Percentiles rank a stretch among this genome's conserved stretches.
Conservation (phyloP, 768 basidiomycete genomes). For the Termitomyces sp. region DNA sequence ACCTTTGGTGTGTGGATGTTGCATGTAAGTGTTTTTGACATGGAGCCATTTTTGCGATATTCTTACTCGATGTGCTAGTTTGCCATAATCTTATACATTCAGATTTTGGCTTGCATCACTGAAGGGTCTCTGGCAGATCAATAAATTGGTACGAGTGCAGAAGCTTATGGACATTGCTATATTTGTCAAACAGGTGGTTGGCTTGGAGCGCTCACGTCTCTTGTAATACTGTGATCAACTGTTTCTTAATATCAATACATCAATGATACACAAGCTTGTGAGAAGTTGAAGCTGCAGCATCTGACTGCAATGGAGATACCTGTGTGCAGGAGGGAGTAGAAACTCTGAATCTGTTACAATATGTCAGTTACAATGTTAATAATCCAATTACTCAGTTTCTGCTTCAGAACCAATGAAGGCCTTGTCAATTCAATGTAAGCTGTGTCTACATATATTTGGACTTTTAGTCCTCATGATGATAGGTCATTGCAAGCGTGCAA, state of each 20-base stretch:
- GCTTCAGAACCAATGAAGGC: too few relatives aligned
- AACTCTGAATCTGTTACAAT: too few relatives aligned
- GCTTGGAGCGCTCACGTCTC: slow-evolving; percentile 76
- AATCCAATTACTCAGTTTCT: too few relatives aligned
- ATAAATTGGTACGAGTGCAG: slow-evolving; percentile 73
- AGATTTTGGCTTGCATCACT: slow-evolving; percentile 74
- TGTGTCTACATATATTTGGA: too few relatives aligned
- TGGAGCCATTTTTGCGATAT: slow-evolving; percentile 5
- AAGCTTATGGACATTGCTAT: slow-evolving; percentile 85
- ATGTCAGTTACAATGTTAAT: too few relatives aligned
- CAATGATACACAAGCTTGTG: slow-evolving; percentile 68
- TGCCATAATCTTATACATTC: slow-evolving; percentile 81
- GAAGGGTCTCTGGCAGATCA: slow-evolving; percentile 65
- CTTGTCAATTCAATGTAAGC: too few relatives aligned
- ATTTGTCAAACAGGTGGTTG: slow-evolving; percentile 60
- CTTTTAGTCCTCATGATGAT: too few relatives aligned
- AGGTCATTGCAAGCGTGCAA: too few relatives aligned
- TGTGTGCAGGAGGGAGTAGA: slow-evolving; percentile 57
- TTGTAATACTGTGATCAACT: slow-evolving; percentile 84
- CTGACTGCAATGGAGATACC: too few relatives aligned
- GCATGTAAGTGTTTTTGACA: slow-evolving; percentile 78
- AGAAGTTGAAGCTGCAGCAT: slow-evolving; percentile 52
- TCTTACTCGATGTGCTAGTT: slow-evolving; percentile 36
- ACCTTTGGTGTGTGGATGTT: slow-evolving; percentile 84
- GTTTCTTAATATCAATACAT: slow-evolving; percentile 64